Evolutionary conservation across 208 protist species (phyloP), one percentile per base, ranked within the genome.

Genomic region (Naegleria fowleri): DNA sequence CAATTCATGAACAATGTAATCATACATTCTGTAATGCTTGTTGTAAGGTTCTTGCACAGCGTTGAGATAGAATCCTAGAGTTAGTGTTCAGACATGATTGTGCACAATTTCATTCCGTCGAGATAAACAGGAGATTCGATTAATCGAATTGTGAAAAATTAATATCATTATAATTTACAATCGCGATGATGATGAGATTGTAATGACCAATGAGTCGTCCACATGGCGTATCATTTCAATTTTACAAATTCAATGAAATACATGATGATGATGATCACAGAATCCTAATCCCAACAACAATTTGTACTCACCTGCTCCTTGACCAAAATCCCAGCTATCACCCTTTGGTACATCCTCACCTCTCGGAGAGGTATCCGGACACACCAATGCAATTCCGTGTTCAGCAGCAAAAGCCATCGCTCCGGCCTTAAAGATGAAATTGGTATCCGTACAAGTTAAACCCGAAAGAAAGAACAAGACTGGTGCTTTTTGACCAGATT

Each of bases 391-490:
- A 7, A 92, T 86, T 67, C 38, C 55, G 0, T 38, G 36, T 90
- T 90, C 5, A 22, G 83, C 33, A n/a, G 51, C 90, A 58, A n/a
- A 25, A 15, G 67, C 5, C 13, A 93, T 76, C 25, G 91, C 92
- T 75, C 95, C 94, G 25, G 91, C 33, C 76, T 97, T 96, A 43
- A 83, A 58, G 67, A 94, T 93, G 79, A 97, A 95, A 93, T 97
- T 97, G 87, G 96, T 92, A 86, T 96, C 95, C 3, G 93, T 96
- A 90, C 95, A 97, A 0, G 95, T 97, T 7, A 97, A 92, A 33
- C 95, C 95, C 11, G 91, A 93, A 6, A 97, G 91, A 11, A 91
- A 96, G 90, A 93, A 95, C 38, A 96, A 9, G 6, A 43, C 40
- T 9, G 92, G 92, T 16, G 93, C 88, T 29, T 67, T 67, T 67